Evolutionary conservation across 2,329 filamentous ascomycete species (phyloP), one percentile per base, ranked within the genome.

Genomic region (Penicillium sp.): DNA sequence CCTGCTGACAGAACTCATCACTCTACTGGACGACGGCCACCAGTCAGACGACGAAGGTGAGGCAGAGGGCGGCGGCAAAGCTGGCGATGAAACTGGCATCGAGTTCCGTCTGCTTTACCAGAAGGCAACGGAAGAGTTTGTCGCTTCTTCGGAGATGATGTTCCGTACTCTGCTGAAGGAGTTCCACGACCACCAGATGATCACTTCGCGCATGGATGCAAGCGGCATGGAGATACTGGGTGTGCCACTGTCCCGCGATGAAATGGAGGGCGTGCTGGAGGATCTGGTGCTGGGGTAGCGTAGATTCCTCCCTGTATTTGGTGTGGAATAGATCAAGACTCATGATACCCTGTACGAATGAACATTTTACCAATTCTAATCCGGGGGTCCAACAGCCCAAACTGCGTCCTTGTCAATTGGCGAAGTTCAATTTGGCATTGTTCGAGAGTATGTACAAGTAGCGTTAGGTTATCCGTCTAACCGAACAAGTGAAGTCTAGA

Each of bases 181-280:
- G 84, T 94, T 99, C 74, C 91, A 97, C 72, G 94, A 99, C 69
- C 94, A 99, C 78, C 91, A 97, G 71, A 97, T 99, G 86, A 89
- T 99, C 62, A 91, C 91, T 55, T 95, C 90, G 61, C 86, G 87
- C 61, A 93, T 93, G 71, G 93, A 99, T 73, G 84, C 85, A 0
- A 80, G 93, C 56, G 94, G 94, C 3, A 93, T 89, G 2, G 94
- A 97, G 72, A 79, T 94, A 52, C 75, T 99, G 47, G 89, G 90
- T 64, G 85, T 96, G 15, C 94, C 94, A 0, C 91, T 97, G 70
- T 82, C 88, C 43, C 89, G 88, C 65, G 92, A 96, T 63, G 94
- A 99, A 76, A 80, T 97, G 70, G 93, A 97, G 74, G 87, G 84
- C 1, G 89, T 96, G 47, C 74, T 97, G 62, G 93, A 97, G 71